phyloP scores from a whole-genome alignment of 208 protist genomes.

The Acanthamoeba triangularis region DNA sequence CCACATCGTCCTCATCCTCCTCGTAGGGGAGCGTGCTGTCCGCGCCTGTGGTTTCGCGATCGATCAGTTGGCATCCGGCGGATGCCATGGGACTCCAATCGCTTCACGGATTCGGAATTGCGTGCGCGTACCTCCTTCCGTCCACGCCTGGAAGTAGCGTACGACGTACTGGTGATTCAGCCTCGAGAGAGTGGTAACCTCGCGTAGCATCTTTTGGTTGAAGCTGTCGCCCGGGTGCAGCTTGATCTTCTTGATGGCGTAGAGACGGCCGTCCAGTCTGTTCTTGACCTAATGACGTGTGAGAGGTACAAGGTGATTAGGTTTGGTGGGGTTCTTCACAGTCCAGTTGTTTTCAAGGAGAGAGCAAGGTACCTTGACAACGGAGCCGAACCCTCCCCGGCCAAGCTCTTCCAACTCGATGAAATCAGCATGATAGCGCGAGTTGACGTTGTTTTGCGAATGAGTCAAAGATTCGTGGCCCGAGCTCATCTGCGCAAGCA shows the following conservation, averaged over 20 bases:
- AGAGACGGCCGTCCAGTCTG: constrained; percentile 86
- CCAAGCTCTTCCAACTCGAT: constrained; percentile 86
- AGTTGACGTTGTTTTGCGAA: constrained; percentile 11
- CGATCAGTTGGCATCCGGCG: too few species aligned
- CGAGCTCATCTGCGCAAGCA: not conserved
- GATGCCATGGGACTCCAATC: not conserved
- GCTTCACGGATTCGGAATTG: too few species aligned
- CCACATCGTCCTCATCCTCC: constrained; percentile 55
- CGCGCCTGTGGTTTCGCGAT: not conserved
- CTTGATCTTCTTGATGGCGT: constrained; percentile 88
- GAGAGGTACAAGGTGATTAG: not conserved
- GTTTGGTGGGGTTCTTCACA: not conserved
- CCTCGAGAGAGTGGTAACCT: constrained; percentile 85
- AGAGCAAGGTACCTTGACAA: constrained; percentile 68
- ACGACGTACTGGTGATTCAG: constrained; percentile 88
- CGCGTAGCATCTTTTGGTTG: constrained; percentile 76
- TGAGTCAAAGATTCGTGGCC: not conserved
- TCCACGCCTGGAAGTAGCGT: constrained; percentile 89
- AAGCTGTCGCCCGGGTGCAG: constrained; percentile 68
- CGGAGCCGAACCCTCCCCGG: constrained; percentile 79
- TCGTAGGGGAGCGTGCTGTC: not conserved
- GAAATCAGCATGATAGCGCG: constrained; percentile 86
- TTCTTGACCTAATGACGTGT: constrained; percentile 79
- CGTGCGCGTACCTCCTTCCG: constrained; percentile 72
- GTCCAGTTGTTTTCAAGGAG: not conserved